A percentile compares a stretch with the other conserved stretches of the same genome.
These are phyloP conservation scores for Elaphomyces granulatus DNA, from an alignment of 495 filamentous ascomycete species.

Conservation along the genomic window DNA sequence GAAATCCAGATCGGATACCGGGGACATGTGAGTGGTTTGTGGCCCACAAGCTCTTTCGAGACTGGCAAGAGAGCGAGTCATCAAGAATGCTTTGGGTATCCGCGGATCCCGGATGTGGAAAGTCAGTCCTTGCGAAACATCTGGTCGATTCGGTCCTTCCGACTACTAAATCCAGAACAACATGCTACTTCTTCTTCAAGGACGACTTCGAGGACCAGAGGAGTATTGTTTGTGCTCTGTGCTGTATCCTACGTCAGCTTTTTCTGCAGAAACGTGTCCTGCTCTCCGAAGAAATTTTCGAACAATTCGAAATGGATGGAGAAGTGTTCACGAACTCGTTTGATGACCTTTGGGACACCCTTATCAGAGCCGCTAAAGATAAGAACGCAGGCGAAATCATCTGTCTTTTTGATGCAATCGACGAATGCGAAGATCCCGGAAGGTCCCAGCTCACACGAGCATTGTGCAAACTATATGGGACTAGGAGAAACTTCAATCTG, in stretches of 20 bases:
- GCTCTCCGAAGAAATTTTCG: too few relatives aligned
- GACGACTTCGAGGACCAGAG: constrained; percentile 16
- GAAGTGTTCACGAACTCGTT: too few relatives aligned
- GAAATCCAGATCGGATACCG: constrained; percentile 10
- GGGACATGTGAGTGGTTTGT: constrained; percentile 28
- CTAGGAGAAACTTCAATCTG: too few relatives aligned
- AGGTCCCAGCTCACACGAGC: too few relatives aligned
- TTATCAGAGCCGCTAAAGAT: too few relatives aligned
- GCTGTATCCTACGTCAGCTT: constrained; percentile 22
- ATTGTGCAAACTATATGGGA: too few relatives aligned
- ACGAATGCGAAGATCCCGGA: too few relatives aligned
- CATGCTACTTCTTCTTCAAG: constrained; percentile 33
- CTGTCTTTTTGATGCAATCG: too few relatives aligned
- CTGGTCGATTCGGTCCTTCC: constrained; percentile 16
- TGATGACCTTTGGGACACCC: too few relatives aligned
- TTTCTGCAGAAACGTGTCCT: too few relatives aligned
- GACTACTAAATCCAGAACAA: constrained; percentile 8
- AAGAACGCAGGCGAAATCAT: too few relatives aligned
- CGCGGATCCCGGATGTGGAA: constrained; percentile 27
- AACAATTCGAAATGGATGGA: too few relatives aligned
- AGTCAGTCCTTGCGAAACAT: constrained; percentile 24
- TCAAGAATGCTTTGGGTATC: constrained; percentile 28
- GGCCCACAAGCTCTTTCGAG: constrained; percentile 14
- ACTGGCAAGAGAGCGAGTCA: constrained; percentile 12
- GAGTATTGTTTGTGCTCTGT: constrained; percentile 13